Evolutionary conservation across 73 alveolate species (phyloP).

Genomic region (Urostyla sp.): DNA sequence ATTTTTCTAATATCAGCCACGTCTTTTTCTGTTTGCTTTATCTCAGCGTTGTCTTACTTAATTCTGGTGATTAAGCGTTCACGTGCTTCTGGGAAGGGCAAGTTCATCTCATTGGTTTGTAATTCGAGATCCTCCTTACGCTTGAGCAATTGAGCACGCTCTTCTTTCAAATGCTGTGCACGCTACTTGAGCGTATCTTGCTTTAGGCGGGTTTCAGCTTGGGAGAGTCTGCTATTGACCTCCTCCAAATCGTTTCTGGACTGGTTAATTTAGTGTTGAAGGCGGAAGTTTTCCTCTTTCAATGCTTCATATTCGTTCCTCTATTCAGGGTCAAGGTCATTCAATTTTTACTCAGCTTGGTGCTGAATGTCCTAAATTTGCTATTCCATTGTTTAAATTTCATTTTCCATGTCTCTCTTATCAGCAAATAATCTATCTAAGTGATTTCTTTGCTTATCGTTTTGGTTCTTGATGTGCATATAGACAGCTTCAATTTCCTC

Average conservation of each 20-base stretch:
- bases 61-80: constrained; percentile 92
- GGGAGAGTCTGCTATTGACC: constrained; percentile 79
- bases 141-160: constrained; percentile 76
- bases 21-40: constrained; percentile 91
- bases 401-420: constrained; percentile 89
- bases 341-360: constrained; percentile 88
- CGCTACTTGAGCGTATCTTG: constrained; percentile 90
- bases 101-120: constrained; percentile 93
- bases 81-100: constrained; percentile 96
- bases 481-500: constrained; percentile 95
- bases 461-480: constrained; percentile 89
- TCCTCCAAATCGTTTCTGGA: constrained; percentile 86
- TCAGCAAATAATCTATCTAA: constrained; percentile 94
- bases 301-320: constrained; percentile 90
- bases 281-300: constrained; percentile 86
- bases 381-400: constrained; percentile 80
- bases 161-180: constrained; percentile 94
- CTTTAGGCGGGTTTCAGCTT: constrained; percentile 91
- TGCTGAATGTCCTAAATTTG: constrained; percentile 85
- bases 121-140: constrained; percentile 97
- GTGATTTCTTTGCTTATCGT: constrained; percentile 89
- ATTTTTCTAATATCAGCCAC: constrained; percentile 88
- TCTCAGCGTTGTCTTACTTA: constrained; percentile 92
- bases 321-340: constrained; percentile 95
- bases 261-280: constrained; percentile 60